Conservation (phyloP, 1,284 basidiomycete genomes). For the Sphagnurus paluster region DNA sequence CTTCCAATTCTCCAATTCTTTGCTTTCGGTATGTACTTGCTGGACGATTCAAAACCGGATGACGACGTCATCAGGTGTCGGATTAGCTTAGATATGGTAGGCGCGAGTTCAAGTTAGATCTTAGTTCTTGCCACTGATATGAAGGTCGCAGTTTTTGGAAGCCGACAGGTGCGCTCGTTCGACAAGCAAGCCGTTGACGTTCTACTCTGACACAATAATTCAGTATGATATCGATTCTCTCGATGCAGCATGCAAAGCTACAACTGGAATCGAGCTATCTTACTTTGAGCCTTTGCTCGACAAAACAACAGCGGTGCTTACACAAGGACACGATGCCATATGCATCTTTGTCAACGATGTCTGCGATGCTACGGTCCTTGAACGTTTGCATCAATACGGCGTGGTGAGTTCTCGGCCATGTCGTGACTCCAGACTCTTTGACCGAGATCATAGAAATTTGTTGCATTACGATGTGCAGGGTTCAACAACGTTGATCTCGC, state of each 20-base stretch:
- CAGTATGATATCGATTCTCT: constrained; percentile 37
- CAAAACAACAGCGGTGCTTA: constrained; percentile 30
- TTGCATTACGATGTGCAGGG: constrained; percentile 38
- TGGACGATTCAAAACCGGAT: too few species aligned
- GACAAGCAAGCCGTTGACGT: not conserved
- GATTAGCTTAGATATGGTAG: too few species aligned
- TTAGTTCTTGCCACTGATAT: constrained; percentile 22
- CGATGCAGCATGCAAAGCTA: constrained; percentile 21
- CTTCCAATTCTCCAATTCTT: too few species aligned
- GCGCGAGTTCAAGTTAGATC: not conserved
- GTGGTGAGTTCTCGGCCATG: constrained; percentile 35
- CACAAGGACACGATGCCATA: constrained; percentile 34
- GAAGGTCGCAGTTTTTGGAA: constrained; percentile 40
- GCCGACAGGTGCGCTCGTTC: constrained; percentile 26
- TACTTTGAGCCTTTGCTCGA: constrained; percentile 37
- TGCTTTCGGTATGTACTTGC: too few species aligned
- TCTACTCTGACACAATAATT: not conserved
- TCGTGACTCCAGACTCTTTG: too few species aligned
- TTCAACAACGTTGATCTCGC: constrained; percentile 39
- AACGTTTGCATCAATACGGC: constrained; percentile 29
- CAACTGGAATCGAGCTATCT: constrained; percentile 29
- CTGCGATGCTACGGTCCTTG: constrained; percentile 33
- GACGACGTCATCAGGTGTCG: too few species aligned
- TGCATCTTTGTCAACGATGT: constrained; percentile 41
- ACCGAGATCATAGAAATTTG: constrained; percentile 41